Conservation (phyloP, 2,329 filamentous ascomycete species). For the Eurotiales sp. region DNA sequence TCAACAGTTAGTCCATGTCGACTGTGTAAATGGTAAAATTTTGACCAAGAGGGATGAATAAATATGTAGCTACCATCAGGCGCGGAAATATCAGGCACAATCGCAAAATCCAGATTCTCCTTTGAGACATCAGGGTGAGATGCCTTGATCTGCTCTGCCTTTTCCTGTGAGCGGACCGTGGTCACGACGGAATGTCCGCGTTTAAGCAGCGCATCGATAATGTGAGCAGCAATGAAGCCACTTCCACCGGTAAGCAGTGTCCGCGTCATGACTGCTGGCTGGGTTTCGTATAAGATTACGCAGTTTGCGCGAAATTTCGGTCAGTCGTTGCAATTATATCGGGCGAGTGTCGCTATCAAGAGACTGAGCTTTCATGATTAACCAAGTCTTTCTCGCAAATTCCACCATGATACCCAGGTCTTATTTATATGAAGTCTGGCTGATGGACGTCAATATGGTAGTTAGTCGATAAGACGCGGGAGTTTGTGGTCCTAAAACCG, state of each 20-base stretch:
- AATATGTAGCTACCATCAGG: constrained; percentile 13
- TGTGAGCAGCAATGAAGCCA: constrained; percentile 60
- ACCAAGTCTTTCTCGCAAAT: not conserved
- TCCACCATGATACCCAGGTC: not conserved
- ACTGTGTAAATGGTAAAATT: not conserved
- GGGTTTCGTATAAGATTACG: not conserved
- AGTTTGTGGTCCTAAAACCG: too few relatives aligned
- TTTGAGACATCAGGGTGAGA: constrained; percentile 46
- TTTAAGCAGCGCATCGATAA: constrained; percentile 51
- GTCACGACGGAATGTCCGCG: constrained; percentile 49
- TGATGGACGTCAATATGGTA: not conserved
- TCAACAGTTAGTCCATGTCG: not conserved
- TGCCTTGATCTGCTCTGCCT: constrained; percentile 54
- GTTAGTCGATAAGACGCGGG: too few relatives aligned
- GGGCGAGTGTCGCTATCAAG: not conserved
- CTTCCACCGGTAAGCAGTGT: constrained; percentile 42
- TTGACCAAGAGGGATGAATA: not conserved
- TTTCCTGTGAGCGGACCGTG: constrained; percentile 55
- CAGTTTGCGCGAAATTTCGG: not conserved
- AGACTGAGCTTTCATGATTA: not conserved
- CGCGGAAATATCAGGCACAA: constrained; percentile 67
- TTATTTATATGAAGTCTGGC: not conserved
- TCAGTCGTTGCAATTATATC: not conserved
- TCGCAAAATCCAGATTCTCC: constrained; percentile 54
- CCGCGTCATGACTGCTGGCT: constrained; percentile 10